Base-by-base conservation (phyloP, 495 filamentous ascomycete species). In the Penicillium cosmopolitanum region DNA sequence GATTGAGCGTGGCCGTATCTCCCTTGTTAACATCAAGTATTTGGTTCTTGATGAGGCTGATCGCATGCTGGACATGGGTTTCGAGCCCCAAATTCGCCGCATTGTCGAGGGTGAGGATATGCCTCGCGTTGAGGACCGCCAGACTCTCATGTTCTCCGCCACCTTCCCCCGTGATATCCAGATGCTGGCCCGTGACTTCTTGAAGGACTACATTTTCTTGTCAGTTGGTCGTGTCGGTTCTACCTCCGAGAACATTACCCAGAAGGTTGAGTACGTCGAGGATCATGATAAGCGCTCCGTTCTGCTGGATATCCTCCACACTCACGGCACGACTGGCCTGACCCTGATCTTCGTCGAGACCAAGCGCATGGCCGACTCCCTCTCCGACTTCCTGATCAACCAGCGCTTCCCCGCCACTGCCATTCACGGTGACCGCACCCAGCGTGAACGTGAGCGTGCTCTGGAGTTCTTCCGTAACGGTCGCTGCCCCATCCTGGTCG, bases 21-120 rank as follows among this genome's bases (percentile, higher is more conserved):
- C 94, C 12, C 87, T 97, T 38, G 82, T 85, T 63, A 97, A 95
- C 80, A 97, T 98, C 86, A 97, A 97, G 79, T 98, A 97, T 70
- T 83, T 98, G n/a, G 91, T 98, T 63, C 89, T 98, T 38, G 95
- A 98, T 66, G 95, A 98, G 84, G 95, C 95, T 75, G 95, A 98
- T 81, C 96, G 96, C 75, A 98, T 98, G 95, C 80, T 98, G 84
- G 95, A 98, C 82, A 98, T 98, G 95, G 95, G 95, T 89, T 98
- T 98, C 84, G 95, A 98, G 82, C 95, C 95, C 67, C 95, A 98
- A 77, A 97, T 98, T 73, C 93, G 95, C 64, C 89, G 95, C 64
- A 98, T 98, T 66, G 93, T 98, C 23, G 93, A 98, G 77, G 91
- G 90, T 61, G 95, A 97, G 78, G 95, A 98, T 71, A 97, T 98